Conservation (phyloP, 495 filamentous ascomycete species). For the Saxophila tyrrhenica region DNA sequence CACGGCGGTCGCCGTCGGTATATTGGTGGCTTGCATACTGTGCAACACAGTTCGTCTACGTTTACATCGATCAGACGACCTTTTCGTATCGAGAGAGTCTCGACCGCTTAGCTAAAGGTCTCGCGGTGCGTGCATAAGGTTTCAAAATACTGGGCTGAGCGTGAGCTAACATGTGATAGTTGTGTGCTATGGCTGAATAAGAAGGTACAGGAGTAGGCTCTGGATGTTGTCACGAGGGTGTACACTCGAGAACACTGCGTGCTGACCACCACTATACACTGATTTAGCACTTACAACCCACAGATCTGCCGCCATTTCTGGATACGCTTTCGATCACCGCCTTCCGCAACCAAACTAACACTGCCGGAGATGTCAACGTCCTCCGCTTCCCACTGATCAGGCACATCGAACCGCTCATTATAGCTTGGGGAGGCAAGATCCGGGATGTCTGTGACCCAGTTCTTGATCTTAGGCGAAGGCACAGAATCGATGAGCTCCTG, state of each 20-base stretch:
- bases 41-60: too few species aligned
- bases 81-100: too few species aligned
- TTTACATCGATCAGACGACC: too few species aligned
- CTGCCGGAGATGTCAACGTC: constrained; percentile 1
- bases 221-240: too few species aligned
- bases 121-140: too few species aligned
- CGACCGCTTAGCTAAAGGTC: too few species aligned
- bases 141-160: too few species aligned
- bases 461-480: not conserved
- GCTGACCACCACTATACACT: not conserved
- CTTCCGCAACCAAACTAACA: constrained; percentile 5
- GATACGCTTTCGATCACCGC: constrained; percentile 1
- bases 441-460: not conserved
- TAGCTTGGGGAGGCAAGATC: not conserved
- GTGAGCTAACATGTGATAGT: too few species aligned
- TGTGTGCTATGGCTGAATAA: too few species aligned
- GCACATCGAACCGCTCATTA: not conserved
- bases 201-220: too few species aligned
- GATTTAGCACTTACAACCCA: constrained; percentile 1
- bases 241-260: not conserved
- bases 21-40: too few species aligned
- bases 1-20: too few species aligned
- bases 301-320: constrained; percentile 3
- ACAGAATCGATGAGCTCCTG: not conserved
- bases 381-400: constrained; percentile 2